Percentiles rank a stretch among this genome's conserved stretches.
phyloP scores from a whole-genome alignment of 73 alveolate species.

The Uronychia setigera region DNA sequence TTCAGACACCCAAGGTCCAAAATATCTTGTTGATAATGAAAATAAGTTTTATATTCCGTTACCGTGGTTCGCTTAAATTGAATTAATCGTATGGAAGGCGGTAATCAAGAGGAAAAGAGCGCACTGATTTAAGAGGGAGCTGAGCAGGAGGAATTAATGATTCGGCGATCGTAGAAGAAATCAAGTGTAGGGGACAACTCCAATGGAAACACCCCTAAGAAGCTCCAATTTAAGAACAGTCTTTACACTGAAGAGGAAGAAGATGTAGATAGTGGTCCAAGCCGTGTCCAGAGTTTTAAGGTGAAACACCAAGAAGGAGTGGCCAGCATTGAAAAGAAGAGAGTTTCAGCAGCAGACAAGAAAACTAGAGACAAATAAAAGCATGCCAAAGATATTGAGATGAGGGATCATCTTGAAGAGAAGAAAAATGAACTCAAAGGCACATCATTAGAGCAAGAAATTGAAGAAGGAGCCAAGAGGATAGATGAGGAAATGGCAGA shows the following conservation, averaged over 20 bases:
- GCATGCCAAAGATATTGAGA: not conserved
- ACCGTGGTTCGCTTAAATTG: not conserved
- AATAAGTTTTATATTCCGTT: not conserved
- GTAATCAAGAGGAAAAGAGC: not conserved
- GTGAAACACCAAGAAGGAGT: not conserved
- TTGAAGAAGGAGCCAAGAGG: not conserved
- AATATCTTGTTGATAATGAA: not conserved
- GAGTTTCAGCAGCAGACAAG: not conserved
- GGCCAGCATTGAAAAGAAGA: not conserved
- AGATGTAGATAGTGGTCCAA: not conserved
- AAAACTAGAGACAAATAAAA: not conserved
- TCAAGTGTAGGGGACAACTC: not conserved
- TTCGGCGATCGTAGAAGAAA: not conserved
- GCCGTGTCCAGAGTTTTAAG: not conserved
- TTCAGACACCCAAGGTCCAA: not conserved
- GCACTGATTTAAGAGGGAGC: not conserved
- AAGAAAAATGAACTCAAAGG: too few relatives aligned
- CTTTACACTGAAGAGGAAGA: not conserved
- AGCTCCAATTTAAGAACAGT: not conserved
- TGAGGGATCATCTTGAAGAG: not conserved
- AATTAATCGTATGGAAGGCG: not conserved
- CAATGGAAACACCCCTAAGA: not conserved
- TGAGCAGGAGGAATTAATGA: not conserved
- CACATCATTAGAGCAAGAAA: not conserved
- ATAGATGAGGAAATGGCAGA: not conserved